These are phyloP conservation scores for Paraconiothyrium sp. DNA, from an alignment of 2,329 filamentous ascomycete species.

Conservation along the genomic window DNA sequence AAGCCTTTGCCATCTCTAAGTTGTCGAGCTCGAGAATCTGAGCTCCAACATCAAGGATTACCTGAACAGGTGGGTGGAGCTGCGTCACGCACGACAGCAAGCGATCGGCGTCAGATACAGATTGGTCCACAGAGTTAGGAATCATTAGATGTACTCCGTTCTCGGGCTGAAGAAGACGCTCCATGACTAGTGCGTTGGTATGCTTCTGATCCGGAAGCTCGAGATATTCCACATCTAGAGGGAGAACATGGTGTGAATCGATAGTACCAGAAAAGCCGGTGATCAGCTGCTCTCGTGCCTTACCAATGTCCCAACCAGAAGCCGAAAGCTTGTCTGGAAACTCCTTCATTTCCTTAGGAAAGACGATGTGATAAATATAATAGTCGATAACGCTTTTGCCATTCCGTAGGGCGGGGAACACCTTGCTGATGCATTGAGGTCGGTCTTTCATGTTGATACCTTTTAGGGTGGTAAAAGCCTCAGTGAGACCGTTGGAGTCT, in stretches of 20 bases:
- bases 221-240: slow-evolving; percentile 63
- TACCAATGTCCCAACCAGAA: slow-evolving; percentile 73
- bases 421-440: slow-evolving; percentile 53
- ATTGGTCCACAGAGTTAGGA: not conserved
- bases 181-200: slow-evolving; percentile 73
- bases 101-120: slow-evolving; percentile 47
- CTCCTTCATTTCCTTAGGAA: slow-evolving; percentile 69
- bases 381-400: slow-evolving; percentile 69
- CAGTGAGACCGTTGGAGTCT: slow-evolving; percentile 35
- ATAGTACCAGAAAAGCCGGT: slow-evolving; percentile 78
- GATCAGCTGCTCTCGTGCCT: slow-evolving; percentile 58
- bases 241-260: slow-evolving; percentile 67
- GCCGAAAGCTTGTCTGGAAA: slow-evolving; percentile 70
- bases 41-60: slow-evolving; percentile 77
- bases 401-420: slow-evolving; percentile 65
- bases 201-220: slow-evolving; percentile 65
- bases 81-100: slow-evolving; percentile 59
- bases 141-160: slow-evolving; percentile 13
- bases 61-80: slow-evolving; percentile 56
- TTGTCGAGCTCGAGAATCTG: slow-evolving; percentile 70
- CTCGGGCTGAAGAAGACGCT: slow-evolving; percentile 62
- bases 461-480: slow-evolving; percentile 50
- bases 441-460: slow-evolving; percentile 57
- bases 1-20: slow-evolving; percentile 56
- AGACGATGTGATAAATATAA: slow-evolving; percentile 67